These are phyloP conservation scores for Thermomucor indicae-seudaticae DNA, from an alignment of 371 early-diverging fungal species.

Conservation along the genomic window DNA sequence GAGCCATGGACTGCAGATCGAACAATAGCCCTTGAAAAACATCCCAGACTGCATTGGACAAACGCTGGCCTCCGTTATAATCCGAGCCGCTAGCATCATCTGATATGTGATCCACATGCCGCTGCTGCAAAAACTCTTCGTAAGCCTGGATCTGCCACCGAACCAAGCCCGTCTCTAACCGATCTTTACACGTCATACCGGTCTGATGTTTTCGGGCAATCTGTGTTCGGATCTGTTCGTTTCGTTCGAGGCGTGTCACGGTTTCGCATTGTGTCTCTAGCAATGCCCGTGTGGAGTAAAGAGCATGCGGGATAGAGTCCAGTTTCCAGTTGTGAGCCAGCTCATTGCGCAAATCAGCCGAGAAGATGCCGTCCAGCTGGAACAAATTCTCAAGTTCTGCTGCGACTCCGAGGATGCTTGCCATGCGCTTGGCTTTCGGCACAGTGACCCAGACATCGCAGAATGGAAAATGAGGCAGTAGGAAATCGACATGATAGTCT, in stretches of 20 bases:
- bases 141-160: constrained; percentile 37
- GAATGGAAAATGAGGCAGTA: constrained; percentile 32
- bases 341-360: constrained; percentile 30
- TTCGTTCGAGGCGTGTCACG: constrained; percentile 5
- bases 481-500: constrained; percentile 41
- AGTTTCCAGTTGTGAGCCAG: constrained; percentile 46
- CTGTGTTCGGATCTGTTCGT: constrained; percentile 34
- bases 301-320: constrained; percentile 25
- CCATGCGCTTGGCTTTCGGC: constrained; percentile 30
- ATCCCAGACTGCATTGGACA: constrained; percentile 34
- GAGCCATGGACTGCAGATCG: constrained; percentile 28
- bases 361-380: constrained; percentile 17
- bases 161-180: constrained; percentile 33
- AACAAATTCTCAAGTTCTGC: constrained; percentile 16
- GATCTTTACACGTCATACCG: constrained; percentile 38
- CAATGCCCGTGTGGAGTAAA: constrained; percentile 40
- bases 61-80: neutral
- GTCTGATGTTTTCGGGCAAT: constrained; percentile 23
- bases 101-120: neutral
- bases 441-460: constrained; percentile 41
- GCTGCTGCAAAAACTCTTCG: constrained; percentile 22
- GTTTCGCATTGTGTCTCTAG: constrained; percentile 23
- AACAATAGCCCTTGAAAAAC: constrained; percentile 33
- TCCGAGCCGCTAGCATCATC: neutral
- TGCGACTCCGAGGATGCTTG: constrained; percentile 22